Evolutionary conservation across 371 early-diverging fungal species (phyloP).

Genomic region (Mortierella sp.): DNA sequence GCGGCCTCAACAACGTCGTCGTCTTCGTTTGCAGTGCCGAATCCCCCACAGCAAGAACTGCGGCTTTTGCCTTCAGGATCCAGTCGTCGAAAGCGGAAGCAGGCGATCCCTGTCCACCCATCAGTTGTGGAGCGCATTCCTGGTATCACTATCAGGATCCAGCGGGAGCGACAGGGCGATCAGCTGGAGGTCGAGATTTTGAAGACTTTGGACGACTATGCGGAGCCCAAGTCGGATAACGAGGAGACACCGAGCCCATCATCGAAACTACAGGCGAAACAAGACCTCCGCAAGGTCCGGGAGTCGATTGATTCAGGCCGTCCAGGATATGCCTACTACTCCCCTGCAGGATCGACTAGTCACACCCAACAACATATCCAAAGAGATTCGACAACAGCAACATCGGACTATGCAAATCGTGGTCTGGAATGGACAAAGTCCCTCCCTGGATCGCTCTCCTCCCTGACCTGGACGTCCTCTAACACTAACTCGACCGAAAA

Average conservation of each 20-base stretch:
- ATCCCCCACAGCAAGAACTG: neutral
- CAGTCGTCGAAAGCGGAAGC: slow-evolving; percentile 50
- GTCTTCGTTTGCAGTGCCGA: neutral
- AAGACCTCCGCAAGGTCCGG: slow-evolving; percentile 45
- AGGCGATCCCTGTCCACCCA: slow-evolving; percentile 49
- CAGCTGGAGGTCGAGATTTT: slow-evolving; percentile 53
- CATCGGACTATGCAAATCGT: neutral
- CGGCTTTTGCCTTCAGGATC: slow-evolving; percentile 7
- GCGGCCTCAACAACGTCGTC: slow-evolving; percentile 8
- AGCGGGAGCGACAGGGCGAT: slow-evolving; percentile 38
- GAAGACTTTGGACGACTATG: slow-evolving; percentile 46
- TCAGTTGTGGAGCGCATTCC: slow-evolving; percentile 54
- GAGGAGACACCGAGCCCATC: slow-evolving; percentile 5
- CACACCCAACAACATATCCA: slow-evolving; percentile 11
- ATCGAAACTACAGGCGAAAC: slow-evolving; percentile 24
- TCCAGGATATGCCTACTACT: slow-evolving; percentile 34
- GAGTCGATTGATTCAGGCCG: slow-evolving; percentile 54
- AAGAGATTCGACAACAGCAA: neutral
- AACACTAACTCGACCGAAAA: slow-evolving; percentile 23
- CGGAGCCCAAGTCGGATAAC: neutral
- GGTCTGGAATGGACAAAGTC: slow-evolving; percentile 8
- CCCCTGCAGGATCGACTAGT: slow-evolving; percentile 1
- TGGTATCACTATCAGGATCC: slow-evolving; percentile 51
- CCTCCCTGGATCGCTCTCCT: slow-evolving; percentile 7
- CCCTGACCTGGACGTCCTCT: slow-evolving; percentile 25